Evolutionary conservation across 495 filamentous ascomycete genomes (phyloP), one percentile per base, ranked within the genome.

Genomic region (Aspergillus haitiensis): DNA sequence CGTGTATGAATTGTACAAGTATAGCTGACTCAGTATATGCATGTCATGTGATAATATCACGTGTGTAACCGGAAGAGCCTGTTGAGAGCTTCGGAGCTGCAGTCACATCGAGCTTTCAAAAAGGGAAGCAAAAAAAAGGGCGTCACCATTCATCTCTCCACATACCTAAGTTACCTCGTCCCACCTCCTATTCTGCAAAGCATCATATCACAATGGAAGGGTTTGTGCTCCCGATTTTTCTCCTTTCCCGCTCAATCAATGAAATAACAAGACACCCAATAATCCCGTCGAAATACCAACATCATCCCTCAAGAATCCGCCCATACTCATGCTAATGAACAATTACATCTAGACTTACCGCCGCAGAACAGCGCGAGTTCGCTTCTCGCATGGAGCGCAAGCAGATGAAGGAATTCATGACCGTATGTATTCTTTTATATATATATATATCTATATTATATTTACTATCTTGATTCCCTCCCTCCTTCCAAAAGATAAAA

Each of bases 331-430:
- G 54, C 65, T 67, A 60, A 27, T 27, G 21, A 27, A 68, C 58
- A 18, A 40, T 47, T 53, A 16, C 52, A 10, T 16, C 37, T 16
- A 77, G 75, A 64, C 91, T 98, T 73, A 92, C 86, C 60, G 73
- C 83, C 65, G 73, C 87, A 57, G 94, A 99, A 78, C 89, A 92
- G 78, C 88, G 89, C 74, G 91, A 98, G 82, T 88, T 99, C 72
- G 86, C 93, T 68, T 67, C 81, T 73, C 90, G 93, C 75, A 90
- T 98, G 83, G 90, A 98, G 80, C 88, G 88, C 76, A 93, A 92
- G 77, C 94, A 99, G 80, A 87, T 98, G 84, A 96, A 96, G 80
- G 93, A 97, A 63, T 97, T 98, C 72, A 96, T 97, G 89, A 89
- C 83, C 64, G 94, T 98, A 84, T 73, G 81, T 81, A 50, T 21